phyloP scores from a whole-genome alignment of 2,329 filamentous ascomycete genomes.

The Epichloe sibirici region DNA sequence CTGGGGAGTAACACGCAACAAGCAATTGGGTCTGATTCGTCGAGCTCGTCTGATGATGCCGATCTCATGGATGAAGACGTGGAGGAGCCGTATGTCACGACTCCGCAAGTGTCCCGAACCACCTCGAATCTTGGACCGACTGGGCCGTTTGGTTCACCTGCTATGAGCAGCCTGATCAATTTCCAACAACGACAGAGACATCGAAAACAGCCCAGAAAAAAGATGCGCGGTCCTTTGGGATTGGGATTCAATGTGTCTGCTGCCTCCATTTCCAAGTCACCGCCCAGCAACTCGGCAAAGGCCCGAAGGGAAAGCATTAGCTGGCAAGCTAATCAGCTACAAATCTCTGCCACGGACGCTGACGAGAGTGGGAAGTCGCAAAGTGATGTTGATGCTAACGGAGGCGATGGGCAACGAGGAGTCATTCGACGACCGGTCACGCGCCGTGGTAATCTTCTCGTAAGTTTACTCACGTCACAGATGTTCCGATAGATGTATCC shows the following conservation, averaged over 20 bases:
- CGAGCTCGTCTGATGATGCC: conserved; percentile 60
- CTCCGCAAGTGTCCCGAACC: conserved; percentile 61
- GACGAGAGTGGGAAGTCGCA: conserved; percentile 60
- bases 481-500: neutral
- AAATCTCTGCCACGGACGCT: conserved; percentile 60
- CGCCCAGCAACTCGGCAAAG: conserved; percentile 42
- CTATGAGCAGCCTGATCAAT: conserved; percentile 65
- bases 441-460: conserved; percentile 75
- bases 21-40: conserved; percentile 62
- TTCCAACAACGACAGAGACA: conserved; percentile 69
- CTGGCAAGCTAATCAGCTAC: conserved; percentile 77
- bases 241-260: conserved; percentile 36
- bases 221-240: conserved; percentile 34
- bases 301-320: conserved; percentile 79
- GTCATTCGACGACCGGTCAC: conserved; percentile 78
- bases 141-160: conserved; percentile 55
- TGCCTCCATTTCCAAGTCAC: conserved; percentile 54
- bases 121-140: conserved; percentile 31
- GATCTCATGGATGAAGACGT: conserved; percentile 61
- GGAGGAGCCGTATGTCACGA: conserved; percentile 71
- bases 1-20: conserved; percentile 53
- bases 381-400: conserved; percentile 37
- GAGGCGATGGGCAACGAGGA: conserved; percentile 50
- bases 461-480: conserved; percentile 25
- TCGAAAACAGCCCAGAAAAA: conserved; percentile 53